These are phyloP conservation scores for Apiospora phragmitis DNA, from an alignment of 2,329 filamentous ascomycete species.

Conservation along the genomic window DNA sequence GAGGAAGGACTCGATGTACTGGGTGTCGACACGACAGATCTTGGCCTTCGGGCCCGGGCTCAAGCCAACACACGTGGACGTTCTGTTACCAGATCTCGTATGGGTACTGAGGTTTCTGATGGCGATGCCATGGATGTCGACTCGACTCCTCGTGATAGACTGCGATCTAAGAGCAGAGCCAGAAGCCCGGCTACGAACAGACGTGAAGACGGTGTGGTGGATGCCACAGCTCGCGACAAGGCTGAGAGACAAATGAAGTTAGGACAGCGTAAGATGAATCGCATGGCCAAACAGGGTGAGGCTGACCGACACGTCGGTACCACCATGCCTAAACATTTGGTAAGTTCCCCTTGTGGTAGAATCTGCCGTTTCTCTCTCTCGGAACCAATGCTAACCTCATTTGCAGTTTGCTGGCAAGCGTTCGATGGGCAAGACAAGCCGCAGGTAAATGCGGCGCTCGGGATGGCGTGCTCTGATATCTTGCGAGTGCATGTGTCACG, in stretches of 20 bases:
- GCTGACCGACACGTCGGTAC: conserved; percentile 87
- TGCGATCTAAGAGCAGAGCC: conserved; percentile 73
- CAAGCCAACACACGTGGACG: conserved; percentile 71
- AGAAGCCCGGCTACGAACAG: conserved; percentile 65
- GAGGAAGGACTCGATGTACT: conserved; percentile 81
- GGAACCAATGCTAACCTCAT: not conserved
- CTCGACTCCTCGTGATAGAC: conserved; percentile 54
- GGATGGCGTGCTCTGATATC: not conserved
- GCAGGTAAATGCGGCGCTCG: conserved; percentile 9
- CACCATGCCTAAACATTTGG: conserved; percentile 85
- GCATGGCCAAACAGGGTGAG: conserved; percentile 95
- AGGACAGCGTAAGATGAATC: conserved; percentile 97
- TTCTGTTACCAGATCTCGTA: conserved; percentile 62
- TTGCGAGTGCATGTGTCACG: not conserved
- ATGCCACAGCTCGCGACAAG: conserved; percentile 68
- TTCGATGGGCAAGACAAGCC: conserved; percentile 16
- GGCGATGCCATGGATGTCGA: conserved; percentile 78
- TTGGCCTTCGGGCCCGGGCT: conserved; percentile 71
- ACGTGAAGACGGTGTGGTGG: conserved; percentile 74
- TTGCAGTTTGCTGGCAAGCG: conserved; percentile 17
- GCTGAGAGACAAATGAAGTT: conserved; percentile 86
- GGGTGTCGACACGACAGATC: conserved; percentile 78
- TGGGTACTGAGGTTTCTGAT: conserved; percentile 64
- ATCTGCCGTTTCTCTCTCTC: not conserved
- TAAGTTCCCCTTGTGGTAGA: conserved; percentile 51